A percentile compares a stretch with the other conserved stretches of the same genome.
Evolutionary conservation across 148 eudicot species (phyloP).

Genomic region (Silene uniflora): DNA sequence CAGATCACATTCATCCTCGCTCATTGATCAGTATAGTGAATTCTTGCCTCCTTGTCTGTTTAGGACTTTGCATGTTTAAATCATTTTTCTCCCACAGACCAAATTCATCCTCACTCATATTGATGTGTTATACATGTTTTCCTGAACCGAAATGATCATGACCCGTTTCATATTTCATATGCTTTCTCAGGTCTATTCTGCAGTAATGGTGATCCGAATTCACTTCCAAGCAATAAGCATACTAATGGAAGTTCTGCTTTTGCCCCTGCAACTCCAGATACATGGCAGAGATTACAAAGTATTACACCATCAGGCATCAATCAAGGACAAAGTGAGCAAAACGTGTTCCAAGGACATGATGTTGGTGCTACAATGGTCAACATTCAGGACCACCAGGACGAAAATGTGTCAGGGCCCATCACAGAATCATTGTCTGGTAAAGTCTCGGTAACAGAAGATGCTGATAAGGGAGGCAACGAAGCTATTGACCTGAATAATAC

Average conservation of each 20-base stretch:
- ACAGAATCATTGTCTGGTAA: constrained; percentile 30
- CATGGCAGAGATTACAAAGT: constrained; percentile 30
- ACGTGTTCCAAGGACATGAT: constrained; percentile 21
- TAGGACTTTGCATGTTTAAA: background rate
- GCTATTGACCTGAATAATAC: constrained; percentile 50
- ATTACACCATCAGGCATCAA: constrained; percentile 12
- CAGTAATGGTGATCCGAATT: constrained; percentile 32
- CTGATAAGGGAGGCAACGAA: constrained; percentile 45
- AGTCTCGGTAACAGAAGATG: constrained; percentile 43
- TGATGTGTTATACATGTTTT: background rate
- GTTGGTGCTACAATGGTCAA: constrained; percentile 32
- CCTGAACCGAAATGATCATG: constrained; percentile 1
- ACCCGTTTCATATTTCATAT: constrained; percentile 34
- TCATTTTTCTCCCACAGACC: background rate
- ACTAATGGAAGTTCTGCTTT: constrained; percentile 26
- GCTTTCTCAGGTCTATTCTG: constrained; percentile 21
- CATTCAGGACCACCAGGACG: constrained; percentile 18
- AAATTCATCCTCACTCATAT: background rate
- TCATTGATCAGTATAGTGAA: too few relatives aligned
- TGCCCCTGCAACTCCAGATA: constrained; percentile 65
- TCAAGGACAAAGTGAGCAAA: constrained; percentile 21
- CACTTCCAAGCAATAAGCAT: constrained; percentile 25
- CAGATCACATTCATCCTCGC: background rate
- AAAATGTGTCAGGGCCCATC: constrained; percentile 12
- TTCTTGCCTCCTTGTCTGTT: background rate